These are phyloP conservation scores for Rhododendron molle DNA, from an alignment of 148 eudicot genomes.

Conservation along the genomic window DNA sequence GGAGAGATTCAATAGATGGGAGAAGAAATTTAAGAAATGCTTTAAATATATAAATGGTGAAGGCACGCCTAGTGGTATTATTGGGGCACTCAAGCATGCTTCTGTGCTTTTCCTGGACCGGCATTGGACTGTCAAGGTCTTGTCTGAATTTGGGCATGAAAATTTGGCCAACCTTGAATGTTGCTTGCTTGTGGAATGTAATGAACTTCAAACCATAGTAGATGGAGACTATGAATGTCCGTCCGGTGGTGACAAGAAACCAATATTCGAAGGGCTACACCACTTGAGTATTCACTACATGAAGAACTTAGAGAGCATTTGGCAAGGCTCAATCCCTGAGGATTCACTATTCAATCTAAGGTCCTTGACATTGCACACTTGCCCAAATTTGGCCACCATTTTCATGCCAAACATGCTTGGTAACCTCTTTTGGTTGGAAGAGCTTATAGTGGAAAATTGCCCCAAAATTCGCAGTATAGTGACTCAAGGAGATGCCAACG, in stretches of 20 bases:
- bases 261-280: neutral
- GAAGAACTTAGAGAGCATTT: slow-evolving; percentile 11
- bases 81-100: neutral
- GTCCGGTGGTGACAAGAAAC: neutral
- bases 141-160: neutral
- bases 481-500: neutral
- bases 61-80: neutral
- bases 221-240: neutral
- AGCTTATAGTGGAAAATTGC: too few relatives aligned
- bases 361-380: too few relatives aligned
- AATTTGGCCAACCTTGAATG: neutral
- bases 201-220: slow-evolving; percentile 12
- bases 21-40: neutral
- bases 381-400: too few relatives aligned
- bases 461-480: neutral
- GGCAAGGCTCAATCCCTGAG: neutral
- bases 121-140: neutral
- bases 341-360: too few relatives aligned
- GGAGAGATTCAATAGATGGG: neutral
- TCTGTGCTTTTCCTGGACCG: neutral
- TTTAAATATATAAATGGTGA: neutral
- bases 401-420: too few relatives aligned
- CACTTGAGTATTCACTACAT: slow-evolving; percentile 15
- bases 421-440: too few relatives aligned
- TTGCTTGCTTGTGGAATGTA: slow-evolving; percentile 19